Percentiles rank a stretch among this genome's conserved stretches.
These are phyloP conservation scores for Syncephalastrum racemosum DNA, from an alignment of 371 early-diverging fungal species.

Conservation along the genomic window DNA sequence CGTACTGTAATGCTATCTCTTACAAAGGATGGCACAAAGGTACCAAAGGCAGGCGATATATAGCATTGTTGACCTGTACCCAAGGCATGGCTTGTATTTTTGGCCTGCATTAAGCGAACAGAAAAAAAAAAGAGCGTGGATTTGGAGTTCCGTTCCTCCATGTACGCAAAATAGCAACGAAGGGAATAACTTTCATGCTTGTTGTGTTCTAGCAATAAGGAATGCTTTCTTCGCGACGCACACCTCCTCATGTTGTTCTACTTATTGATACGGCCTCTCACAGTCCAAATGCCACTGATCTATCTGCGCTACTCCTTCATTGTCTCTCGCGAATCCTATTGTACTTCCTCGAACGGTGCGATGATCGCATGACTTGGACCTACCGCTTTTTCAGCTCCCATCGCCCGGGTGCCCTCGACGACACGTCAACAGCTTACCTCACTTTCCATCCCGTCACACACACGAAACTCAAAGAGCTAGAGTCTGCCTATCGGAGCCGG, in stretches of 20 bases:
- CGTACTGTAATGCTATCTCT: no score
- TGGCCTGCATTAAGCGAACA: no score
- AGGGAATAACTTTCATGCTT: no score
- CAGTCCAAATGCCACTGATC: constrained; percentile 1
- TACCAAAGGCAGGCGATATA: no score
- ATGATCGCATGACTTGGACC: constrained; percentile 13
- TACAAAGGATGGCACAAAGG: no score
- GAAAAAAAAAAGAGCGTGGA: neutral
- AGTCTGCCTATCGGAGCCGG: no score
- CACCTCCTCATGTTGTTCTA: constrained; percentile 13
- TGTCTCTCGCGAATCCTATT: constrained; percentile 5
- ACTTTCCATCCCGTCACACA: constrained; percentile 11
- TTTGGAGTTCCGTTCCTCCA: neutral
- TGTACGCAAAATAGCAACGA: no score
- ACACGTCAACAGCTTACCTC: neutral
- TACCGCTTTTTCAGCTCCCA: constrained; percentile 14
- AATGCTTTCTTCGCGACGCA: no score
- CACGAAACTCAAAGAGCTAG: neutral
- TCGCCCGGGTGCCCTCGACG: constrained; percentile 1
- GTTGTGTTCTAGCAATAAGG: no score
- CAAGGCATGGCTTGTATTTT: no score
- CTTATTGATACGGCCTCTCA: constrained; percentile 5
- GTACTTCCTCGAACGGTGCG: constrained; percentile 11
- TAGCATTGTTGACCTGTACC: no score
- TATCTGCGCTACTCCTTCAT: constrained; percentile 1